phyloP scores from a whole-genome alignment of 169 alveolate genomes.

The Plasmodium gaboni region DNA sequence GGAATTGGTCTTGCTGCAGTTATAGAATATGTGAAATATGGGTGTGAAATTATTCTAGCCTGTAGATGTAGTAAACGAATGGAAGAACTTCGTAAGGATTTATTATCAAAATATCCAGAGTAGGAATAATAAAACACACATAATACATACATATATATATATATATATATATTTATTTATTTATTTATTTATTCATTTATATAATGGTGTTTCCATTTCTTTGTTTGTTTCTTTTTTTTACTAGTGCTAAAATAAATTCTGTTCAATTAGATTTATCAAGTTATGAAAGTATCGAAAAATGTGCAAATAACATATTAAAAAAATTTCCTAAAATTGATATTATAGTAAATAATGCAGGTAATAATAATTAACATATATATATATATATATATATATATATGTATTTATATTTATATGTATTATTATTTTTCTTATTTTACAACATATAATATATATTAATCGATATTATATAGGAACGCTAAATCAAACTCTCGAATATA shows the following conservation, averaged over 20 bases:
- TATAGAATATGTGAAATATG: constrained; percentile 39
- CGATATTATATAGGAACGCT: constrained; percentile 17
- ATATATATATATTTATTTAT: background rate
- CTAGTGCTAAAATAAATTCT: constrained; percentile 49
- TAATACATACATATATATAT: background rate
- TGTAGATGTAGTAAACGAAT: constrained; percentile 34
- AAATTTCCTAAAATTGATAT: constrained; percentile 63
- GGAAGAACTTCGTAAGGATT: constrained; percentile 33
- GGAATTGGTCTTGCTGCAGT: constrained; percentile 74
- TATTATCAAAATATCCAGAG: constrained; percentile 33
- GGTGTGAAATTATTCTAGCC: constrained; percentile 63
- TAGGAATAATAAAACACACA: background rate
- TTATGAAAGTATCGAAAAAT: constrained; percentile 55
- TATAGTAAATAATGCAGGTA: constrained; percentile 71
- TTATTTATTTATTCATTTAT: background rate
- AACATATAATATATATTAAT: background rate
- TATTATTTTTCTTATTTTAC: background rate
- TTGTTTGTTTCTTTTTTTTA: background rate
- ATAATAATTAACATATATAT: background rate
- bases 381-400: constrained; percentile 6
- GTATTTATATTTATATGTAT: background rate
- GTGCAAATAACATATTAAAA: constrained; percentile 45
- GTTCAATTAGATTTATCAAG: constrained; percentile 48
- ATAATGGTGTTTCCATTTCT: background rate
- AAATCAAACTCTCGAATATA: constrained; percentile 37